These are phyloP conservation scores for Solanum virginianum DNA, from an alignment of 257 asterid species.

Conservation along the genomic window DNA sequence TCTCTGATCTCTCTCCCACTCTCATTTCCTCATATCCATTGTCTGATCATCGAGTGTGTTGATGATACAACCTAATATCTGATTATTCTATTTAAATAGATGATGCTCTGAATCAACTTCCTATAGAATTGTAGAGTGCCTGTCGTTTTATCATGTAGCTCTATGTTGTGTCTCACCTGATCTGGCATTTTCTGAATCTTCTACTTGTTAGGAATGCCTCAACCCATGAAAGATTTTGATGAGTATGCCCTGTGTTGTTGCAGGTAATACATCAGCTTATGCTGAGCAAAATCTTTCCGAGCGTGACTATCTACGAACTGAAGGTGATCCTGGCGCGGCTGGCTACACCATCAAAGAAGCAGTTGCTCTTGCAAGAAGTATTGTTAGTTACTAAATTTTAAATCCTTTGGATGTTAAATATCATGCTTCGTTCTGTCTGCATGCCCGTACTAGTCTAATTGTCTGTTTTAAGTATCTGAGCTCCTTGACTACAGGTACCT, in stretches of 20 bases:
- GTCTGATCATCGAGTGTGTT: background rate
- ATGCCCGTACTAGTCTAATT: background rate
- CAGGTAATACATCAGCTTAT: constrained; percentile 31
- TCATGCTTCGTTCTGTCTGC: constrained; percentile 1
- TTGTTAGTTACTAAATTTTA: constrained; percentile 39
- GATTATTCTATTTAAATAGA: background rate
- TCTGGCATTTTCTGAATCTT: background rate
- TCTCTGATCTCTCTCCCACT: background rate
- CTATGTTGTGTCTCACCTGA: background rate
- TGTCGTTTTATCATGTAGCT: background rate
- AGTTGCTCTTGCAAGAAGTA: constrained; percentile 71
- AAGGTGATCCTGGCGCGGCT: constrained; percentile 94
- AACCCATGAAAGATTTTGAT: constrained; percentile 1
- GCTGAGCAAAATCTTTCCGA: constrained; percentile 36
- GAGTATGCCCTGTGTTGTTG: constrained; percentile 1
- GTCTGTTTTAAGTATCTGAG: background rate
- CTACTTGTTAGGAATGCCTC: background rate
- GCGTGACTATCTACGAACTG: constrained; percentile 88
- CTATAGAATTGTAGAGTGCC: background rate
- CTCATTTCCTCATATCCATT: background rate
- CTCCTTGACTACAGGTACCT: constrained; percentile 53
- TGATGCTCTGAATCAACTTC: background rate
- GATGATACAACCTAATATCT: background rate
- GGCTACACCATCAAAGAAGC: constrained; percentile 94
- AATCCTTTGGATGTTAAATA: background rate